Evolutionary conservation across 2,329 filamentous ascomycete genomes (phyloP).

Genomic region (Beauveria medogensis): DNA sequence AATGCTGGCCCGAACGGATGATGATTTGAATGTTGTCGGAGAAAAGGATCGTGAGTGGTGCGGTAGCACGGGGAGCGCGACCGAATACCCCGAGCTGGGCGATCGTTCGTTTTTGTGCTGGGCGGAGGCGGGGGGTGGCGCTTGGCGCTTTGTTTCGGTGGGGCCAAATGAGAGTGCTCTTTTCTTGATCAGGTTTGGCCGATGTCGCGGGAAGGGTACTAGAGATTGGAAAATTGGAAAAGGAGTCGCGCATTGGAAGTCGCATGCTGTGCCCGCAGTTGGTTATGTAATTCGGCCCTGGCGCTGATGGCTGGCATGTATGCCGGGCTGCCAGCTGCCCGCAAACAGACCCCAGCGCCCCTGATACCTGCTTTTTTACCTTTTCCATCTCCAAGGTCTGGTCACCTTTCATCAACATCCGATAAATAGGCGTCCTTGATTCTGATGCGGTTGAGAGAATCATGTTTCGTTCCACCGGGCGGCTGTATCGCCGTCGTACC

Average conservation of each 20-base stretch:
- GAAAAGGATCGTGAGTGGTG: not conserved
- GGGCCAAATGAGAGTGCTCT: not conserved
- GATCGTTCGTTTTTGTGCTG: not conserved
- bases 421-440: not conserved
- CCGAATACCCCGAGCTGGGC: conserved; percentile 6
- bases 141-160: not conserved
- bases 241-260: not conserved
- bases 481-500: not conserved
- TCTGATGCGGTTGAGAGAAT: no score
- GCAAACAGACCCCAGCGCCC: not conserved
- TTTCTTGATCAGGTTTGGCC: not conserved
- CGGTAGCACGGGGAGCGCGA: not conserved
- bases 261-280: not conserved
- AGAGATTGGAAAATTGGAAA: not conserved
- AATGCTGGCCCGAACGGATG: not conserved
- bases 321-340: not conserved
- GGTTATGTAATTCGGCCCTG: conserved; percentile 1
- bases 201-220: not conserved
- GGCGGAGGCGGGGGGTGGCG: not conserved
- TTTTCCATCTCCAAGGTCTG: not conserved
- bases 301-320: not conserved
- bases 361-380: not conserved
- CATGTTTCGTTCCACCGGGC: no score
- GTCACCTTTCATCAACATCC: not conserved
- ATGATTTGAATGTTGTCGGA: not conserved